Evolutionary conservation across 176 grass and related monocot genomes (phyloP), one percentile per base, ranked within the genome.

Genomic region (Hsuehochloa calcarea): DNA sequence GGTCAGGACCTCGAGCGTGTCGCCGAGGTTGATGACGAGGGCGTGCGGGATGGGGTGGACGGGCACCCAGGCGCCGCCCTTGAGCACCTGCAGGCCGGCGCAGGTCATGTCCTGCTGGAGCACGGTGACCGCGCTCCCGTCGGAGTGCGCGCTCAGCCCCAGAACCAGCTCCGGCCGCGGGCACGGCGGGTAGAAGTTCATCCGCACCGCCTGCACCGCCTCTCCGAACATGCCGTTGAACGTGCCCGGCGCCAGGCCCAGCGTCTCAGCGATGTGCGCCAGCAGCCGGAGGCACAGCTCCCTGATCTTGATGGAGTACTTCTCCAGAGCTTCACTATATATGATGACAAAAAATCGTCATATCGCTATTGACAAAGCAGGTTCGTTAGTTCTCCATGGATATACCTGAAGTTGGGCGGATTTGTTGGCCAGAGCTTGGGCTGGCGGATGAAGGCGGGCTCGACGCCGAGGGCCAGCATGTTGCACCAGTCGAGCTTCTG

Each of bases 401-500:
- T 34, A 34, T 34, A 34, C 31, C 31, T 34, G 65, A 95, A 92
- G 62, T 23, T 5, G 8, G 86, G 62, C 25, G 96, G 96, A 0
- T 78, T 72, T 20, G 93, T 80, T 12, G 96, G 96, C 96, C 96
- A 95, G 19, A 98, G 93, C 11, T 31, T 72, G 5, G 93, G 90
- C 41, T 87, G 94, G 46, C 87, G 71, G 60, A 90, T 91, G 92
- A 56, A 88, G 60, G 82, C 44, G 2, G 95, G 92, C 74, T 87
- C 88, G 4, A 94, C 90, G 34, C 90, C 95, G 14, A 97, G 95
- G 31, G 92, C 94, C 12, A 93, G 89, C 95, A 98, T 95, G 93
- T 98, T 92, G 89, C 87, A 89, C 96, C 93, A 95, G 65, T 98
- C 93, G 5, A 98, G 91, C 81, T 98, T 98, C 93, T 96, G 90